Percentiles rank a stretch among this genome's conserved stretches.
Evolutionary conservation across 2,329 filamentous ascomycete species (phyloP).

Genomic region (Sporothrix mexicana): DNA sequence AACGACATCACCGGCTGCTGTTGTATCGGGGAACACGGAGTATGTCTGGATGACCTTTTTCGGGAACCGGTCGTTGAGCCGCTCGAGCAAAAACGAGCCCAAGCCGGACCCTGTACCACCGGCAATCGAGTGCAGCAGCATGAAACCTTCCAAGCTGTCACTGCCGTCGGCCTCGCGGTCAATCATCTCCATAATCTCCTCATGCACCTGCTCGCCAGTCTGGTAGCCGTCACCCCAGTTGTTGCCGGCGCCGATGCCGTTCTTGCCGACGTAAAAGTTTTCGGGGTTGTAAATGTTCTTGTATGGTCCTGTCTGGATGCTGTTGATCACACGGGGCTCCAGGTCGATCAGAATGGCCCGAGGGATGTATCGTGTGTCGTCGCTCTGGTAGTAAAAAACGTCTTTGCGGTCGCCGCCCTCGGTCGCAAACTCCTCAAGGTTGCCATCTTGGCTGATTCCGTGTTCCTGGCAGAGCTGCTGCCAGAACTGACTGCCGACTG

Average conservation of each 20-base stretch:
- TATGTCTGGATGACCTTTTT: slow-evolving; percentile 99
- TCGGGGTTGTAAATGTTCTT: slow-evolving; percentile 99
- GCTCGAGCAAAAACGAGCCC: slow-evolving; percentile 91
- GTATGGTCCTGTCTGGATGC: slow-evolving; percentile 92
- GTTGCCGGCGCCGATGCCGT: slow-evolving; percentile 92
- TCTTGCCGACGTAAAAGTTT: slow-evolving; percentile 96
- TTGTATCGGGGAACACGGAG: slow-evolving; percentile 95
- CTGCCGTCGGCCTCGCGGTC: slow-evolving; percentile 97
- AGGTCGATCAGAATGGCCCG: slow-evolving; percentile 94
- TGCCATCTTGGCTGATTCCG: slow-evolving; percentile 96
- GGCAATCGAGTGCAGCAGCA: slow-evolving; percentile 97
- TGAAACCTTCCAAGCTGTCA: slow-evolving; percentile 97
- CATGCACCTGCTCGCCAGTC: slow-evolving; percentile 86
- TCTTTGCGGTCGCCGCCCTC: slow-evolving; percentile 98
- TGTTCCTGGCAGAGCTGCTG: slow-evolving; percentile 98
- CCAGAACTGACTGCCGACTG: slow-evolving; percentile 98
- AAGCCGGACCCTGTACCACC: slow-evolving; percentile 96
- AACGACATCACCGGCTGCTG: slow-evolving; percentile 85
- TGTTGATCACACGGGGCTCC: slow-evolving; percentile 89
- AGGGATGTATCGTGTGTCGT: slow-evolving; percentile 97
- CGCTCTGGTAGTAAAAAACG: slow-evolving; percentile 99
- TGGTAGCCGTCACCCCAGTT: slow-evolving; percentile 98
- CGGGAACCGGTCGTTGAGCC: slow-evolving; percentile 94
- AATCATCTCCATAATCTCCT: slow-evolving; percentile 99
- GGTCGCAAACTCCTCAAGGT: slow-evolving; percentile 95